These are phyloP conservation scores for Diversispora eburnea DNA, from an alignment of 192 early-diverging fungal species.

Conservation along the genomic window DNA sequence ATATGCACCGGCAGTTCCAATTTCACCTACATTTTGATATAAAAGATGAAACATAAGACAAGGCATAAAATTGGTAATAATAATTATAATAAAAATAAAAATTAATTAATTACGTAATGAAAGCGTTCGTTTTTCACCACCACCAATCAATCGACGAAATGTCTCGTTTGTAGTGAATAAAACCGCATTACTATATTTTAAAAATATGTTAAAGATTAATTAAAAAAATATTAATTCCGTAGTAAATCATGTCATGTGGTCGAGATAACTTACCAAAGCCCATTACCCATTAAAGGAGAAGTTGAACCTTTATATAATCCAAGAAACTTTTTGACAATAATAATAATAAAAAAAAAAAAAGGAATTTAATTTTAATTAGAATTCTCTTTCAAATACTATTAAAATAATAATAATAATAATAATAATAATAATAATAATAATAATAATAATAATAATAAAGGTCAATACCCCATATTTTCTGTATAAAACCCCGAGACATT, in stretches of 20 bases:
- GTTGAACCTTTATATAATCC: slow-evolving; percentile 70
- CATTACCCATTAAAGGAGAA: slow-evolving; percentile 68
- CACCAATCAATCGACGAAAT: slow-evolving; percentile 55
- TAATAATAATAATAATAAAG: no score
- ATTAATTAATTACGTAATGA: slow-evolving; percentile 44
- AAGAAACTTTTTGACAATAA: slow-evolving; percentile 35
- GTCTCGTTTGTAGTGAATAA: slow-evolving; percentile 63
- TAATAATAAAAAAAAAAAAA: not conserved
- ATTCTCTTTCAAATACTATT: no score
- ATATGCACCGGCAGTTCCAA: slow-evolving; percentile 39
- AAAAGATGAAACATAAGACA: no score
- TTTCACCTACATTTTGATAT: not conserved
- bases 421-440: no score
- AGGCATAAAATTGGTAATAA: slow-evolving; percentile 28
- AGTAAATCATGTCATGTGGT: not conserved
- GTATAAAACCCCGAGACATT: no score
- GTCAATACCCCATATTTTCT: no score
- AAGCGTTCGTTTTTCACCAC: slow-evolving; percentile 41
- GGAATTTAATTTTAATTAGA: no score
- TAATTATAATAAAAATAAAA: slow-evolving; percentile 11
- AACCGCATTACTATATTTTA: slow-evolving; percentile 57
- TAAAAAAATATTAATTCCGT: not conserved
- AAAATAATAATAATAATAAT: no score
- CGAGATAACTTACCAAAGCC: slow-evolving; percentile 57
- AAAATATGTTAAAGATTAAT: not conserved